phyloP scores from a whole-genome alignment of 768 basidiomycete genomes.

The Coprinopsis marcescibilis region DNA sequence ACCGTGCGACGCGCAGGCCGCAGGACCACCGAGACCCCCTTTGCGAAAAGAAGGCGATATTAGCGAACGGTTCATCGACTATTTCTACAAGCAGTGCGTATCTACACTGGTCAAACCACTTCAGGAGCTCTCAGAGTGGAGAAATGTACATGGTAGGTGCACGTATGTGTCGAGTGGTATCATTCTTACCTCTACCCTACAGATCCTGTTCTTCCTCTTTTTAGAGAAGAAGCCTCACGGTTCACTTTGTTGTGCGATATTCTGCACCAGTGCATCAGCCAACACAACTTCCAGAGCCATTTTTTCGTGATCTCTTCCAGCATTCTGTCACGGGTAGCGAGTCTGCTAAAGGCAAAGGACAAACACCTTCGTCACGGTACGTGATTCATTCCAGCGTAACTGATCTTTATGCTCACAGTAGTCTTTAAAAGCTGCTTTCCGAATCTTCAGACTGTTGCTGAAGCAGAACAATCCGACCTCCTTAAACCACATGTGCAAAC shows the following conservation, averaged over 20 bases:
- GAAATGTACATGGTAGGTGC: slow-evolving; percentile 28
- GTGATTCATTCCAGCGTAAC: slow-evolving; percentile 20
- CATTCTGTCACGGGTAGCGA: slow-evolving; percentile 67
- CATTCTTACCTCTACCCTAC: slow-evolving; percentile 9
- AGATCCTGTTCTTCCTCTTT: slow-evolving; percentile 52
- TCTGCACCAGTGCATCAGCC: slow-evolving; percentile 78
- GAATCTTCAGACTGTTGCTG: slow-evolving; percentile 84
- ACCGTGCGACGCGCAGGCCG: no score
- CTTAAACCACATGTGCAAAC: slow-evolving; percentile 70
- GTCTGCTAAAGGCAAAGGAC: slow-evolving; percentile 74
- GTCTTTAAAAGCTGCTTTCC: slow-evolving; percentile 66
- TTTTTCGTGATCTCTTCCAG: slow-evolving; percentile 83
- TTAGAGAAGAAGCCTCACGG: slow-evolving; percentile 76
- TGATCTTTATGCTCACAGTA: slow-evolving; percentile 5
- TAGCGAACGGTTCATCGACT: slow-evolving; percentile 86
- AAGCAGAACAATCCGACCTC: slow-evolving; percentile 77
- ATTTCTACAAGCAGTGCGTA: slow-evolving; percentile 86
- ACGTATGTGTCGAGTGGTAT: neutral
- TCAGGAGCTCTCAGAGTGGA: slow-evolving; percentile 63
- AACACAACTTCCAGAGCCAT: slow-evolving; percentile 90
- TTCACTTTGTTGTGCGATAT: slow-evolving; percentile 89
- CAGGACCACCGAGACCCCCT: slow-evolving; percentile 28
- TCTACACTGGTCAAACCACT: slow-evolving; percentile 80
- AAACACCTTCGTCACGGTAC: slow-evolving; percentile 90
- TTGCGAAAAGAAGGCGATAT: slow-evolving; percentile 76